These are phyloP conservation scores for Ophiostoma perfectum DNA, from an alignment of 2,329 filamentous ascomycete genomes.

Conservation along the genomic window DNA sequence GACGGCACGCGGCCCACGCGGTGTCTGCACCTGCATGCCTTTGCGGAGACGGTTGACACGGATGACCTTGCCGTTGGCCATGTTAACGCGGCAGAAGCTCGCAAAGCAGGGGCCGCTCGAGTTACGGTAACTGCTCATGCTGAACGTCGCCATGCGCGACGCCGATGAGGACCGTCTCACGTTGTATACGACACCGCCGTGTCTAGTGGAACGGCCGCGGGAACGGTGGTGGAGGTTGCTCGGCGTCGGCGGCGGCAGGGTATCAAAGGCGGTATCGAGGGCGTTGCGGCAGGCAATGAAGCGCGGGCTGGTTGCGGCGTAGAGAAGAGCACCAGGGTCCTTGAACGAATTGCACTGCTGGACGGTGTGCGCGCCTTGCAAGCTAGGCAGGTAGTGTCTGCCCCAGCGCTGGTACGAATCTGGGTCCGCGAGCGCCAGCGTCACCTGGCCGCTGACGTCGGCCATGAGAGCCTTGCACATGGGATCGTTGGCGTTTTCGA, in stretches of 20 bases:
- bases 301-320: constrained; percentile 46
- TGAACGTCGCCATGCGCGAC: constrained; percentile 23
- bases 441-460: constrained; percentile 51
- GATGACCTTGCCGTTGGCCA: constrained; percentile 37
- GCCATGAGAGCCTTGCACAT: constrained; percentile 44
- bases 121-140: constrained; percentile 44
- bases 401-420: constrained; percentile 49
- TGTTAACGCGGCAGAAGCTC: constrained; percentile 42
- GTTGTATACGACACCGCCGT: too few relatives aligned
- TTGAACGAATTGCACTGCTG: constrained; percentile 60
- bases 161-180: not conserved
- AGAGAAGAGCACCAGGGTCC: constrained; percentile 52
- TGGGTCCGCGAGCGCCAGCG: constrained; percentile 39
- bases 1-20: constrained; percentile 45
- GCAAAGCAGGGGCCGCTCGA: constrained; percentile 48
- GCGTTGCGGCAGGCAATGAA: constrained; percentile 47
- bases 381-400: constrained; percentile 51
- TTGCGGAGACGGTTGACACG: constrained; percentile 41
- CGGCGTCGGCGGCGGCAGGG: constrained; percentile 41
- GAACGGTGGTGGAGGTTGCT: constrained; percentile 27
- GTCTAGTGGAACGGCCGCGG: not conserved
- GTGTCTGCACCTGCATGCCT: constrained; percentile 48
- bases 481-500: constrained; percentile 30
- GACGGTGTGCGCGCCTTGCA: constrained; percentile 50
- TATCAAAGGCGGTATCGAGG: constrained; percentile 47